phyloP scores from a whole-genome alignment of 2,329 filamentous ascomycete species.

The Diplodia scrobiculata region DNA sequence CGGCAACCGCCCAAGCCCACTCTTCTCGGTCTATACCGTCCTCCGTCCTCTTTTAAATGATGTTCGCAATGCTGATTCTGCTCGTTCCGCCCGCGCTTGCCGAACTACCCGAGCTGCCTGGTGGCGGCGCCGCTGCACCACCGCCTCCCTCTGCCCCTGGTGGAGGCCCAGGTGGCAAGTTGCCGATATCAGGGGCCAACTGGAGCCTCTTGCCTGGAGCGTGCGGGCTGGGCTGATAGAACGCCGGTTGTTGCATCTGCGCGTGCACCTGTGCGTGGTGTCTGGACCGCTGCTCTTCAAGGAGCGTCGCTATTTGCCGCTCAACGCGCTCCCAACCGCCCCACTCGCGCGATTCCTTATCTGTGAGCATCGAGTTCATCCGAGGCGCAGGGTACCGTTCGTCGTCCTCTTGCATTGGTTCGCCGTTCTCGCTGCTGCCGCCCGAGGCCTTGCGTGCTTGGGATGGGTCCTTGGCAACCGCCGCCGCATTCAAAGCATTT shows the following conservation, averaged over 20 bases:
- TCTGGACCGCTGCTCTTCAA: constrained; percentile 49
- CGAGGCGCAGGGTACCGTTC: constrained; percentile 48
- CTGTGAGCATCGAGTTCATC: constrained; percentile 56
- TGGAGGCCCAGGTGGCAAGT: constrained; percentile 1
- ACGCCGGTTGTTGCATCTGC: constrained; percentile 26
- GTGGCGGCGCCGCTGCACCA: constrained; percentile 50
- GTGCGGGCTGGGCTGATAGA: constrained; percentile 44
- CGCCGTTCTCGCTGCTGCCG: constrained; percentile 36
- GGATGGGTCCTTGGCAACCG: constrained; percentile 4
- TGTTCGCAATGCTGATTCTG: constrained; percentile 50
- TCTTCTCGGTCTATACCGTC: neutral
- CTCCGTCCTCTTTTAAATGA: constrained; percentile 37
- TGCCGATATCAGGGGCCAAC: constrained; percentile 35
- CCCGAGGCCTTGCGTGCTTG: constrained; percentile 23
- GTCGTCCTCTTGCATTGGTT: constrained; percentile 41
- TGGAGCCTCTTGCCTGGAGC: constrained; percentile 45
- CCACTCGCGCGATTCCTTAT: constrained; percentile 68
- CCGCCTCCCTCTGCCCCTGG: constrained; percentile 39
- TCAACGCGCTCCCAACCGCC: constrained; percentile 79
- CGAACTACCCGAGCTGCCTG: constrained; percentile 34
- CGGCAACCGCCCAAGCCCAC: constrained; percentile 2
- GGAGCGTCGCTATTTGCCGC: constrained; percentile 60
- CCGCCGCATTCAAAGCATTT: constrained; percentile 24
- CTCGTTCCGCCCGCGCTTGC: constrained; percentile 45
- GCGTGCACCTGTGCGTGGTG: constrained; percentile 24